Evolutionary conservation across 352 stramenopile species (phyloP).

Genomic region (Phytophthora quininea): DNA sequence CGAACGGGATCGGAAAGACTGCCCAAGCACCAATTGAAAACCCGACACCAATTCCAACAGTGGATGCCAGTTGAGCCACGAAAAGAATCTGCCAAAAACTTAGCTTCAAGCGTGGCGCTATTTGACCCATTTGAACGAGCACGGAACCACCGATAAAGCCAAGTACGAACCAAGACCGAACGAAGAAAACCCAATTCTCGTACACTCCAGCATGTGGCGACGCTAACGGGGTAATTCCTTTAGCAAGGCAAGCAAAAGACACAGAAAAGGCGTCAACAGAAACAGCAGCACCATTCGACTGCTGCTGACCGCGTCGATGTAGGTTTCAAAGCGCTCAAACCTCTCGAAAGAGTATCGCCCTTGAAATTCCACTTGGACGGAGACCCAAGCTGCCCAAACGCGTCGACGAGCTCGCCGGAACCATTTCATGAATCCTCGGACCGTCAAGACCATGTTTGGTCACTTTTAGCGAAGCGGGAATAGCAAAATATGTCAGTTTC

Average conservation of each 20-base stretch:
- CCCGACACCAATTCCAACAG: conserved; percentile 10
- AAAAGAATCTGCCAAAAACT: conserved; percentile 4
- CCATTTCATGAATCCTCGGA: too few relatives aligned
- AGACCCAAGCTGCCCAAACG: background rate
- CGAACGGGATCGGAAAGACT: conserved; percentile 41
- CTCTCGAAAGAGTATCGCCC: conserved; percentile 34
- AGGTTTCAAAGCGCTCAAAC: conserved; percentile 17
- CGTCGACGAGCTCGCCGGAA: background rate
- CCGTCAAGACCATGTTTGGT: background rate
- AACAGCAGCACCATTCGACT: conserved; percentile 4
- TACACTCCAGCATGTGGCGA: conserved; percentile 7
- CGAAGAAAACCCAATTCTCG: conserved; percentile 3
- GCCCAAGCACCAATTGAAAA: conserved; percentile 9
- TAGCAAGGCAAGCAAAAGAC: conserved; percentile 4
- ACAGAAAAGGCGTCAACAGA: conserved; percentile 22
- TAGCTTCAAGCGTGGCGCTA: conserved; percentile 16
- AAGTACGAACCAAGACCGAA: conserved; percentile 1
- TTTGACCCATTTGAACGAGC: conserved; percentile 9
- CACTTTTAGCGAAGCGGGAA: background rate
- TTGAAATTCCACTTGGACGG: conserved; percentile 31
- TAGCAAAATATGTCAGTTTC: background rate
- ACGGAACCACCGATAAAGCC: conserved; percentile 10
- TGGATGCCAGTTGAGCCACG: conserved; percentile 6
- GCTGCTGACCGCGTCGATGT: conserved; percentile 1
- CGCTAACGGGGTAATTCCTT: conserved; percentile 11